These are phyloP conservation scores for Yamadazyma diospyri DNA, from an alignment of 1,139 yeast genomes.

Conservation along the genomic window DNA sequence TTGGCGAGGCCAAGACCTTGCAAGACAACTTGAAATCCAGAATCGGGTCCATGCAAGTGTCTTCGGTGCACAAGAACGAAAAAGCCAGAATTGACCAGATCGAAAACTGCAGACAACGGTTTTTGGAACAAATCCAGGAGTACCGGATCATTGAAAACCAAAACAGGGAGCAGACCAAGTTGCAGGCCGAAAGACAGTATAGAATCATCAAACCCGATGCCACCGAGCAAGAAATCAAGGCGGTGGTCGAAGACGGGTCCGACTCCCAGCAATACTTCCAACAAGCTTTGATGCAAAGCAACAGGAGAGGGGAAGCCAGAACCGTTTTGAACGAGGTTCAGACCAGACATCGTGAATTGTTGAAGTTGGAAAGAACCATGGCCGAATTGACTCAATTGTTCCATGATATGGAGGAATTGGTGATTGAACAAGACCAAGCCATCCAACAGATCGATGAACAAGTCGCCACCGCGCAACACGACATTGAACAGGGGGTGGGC, in stretches of 20 bases:
- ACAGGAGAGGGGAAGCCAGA: conserved; percentile 95
- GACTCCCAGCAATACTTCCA: conserved; percentile 91
- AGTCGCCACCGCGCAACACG: conserved; percentile 79
- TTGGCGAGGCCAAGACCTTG: conserved; percentile 74
- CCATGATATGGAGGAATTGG: conserved; percentile 95
- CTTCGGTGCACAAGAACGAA: conserved; percentile 65
- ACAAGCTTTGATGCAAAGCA: conserved; percentile 86
- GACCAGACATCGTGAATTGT: conserved; percentile 91
- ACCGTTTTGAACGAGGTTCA: conserved; percentile 95
- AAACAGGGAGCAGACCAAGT: conserved; percentile 79
- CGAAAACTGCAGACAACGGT: conserved; percentile 81
- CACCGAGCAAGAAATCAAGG: conserved; percentile 74
- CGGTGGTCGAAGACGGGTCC: conserved; percentile 73
- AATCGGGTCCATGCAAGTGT: conserved; percentile 69
- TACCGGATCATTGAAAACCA: conserved; percentile 85
- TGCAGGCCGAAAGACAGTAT: conserved; percentile 91
- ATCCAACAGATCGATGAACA: conserved; percentile 81
- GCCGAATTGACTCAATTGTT: conserved; percentile 92
- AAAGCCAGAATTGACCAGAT: conserved; percentile 86
- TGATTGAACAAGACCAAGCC: conserved; percentile 91
- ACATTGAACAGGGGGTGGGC: conserved; percentile 91
- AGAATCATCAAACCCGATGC: conserved; percentile 93
- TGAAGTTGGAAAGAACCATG: conserved; percentile 93
- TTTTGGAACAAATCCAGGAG: conserved; percentile 80
- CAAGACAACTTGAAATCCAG: conserved; percentile 72